Evolutionary conservation across 225 moss, liverwort and hornwort species (phyloP).

Genomic region (Bryoerythrophyllum caledonicum): DNA sequence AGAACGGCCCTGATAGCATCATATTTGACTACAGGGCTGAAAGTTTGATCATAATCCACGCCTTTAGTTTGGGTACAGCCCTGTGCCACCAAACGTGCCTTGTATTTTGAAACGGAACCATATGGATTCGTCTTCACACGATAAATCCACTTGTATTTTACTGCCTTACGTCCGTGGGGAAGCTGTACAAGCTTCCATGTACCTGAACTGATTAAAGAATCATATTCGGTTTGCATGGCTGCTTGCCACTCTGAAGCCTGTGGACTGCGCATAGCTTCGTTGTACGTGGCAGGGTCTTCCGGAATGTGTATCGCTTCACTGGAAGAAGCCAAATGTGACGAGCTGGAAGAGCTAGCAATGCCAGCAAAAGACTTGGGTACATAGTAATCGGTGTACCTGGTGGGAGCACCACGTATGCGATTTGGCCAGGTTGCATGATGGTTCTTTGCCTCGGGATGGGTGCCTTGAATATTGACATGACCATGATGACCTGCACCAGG

Average conservation of each 20-base stretch:
- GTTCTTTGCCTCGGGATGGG: no score
- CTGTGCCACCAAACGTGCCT: neutral
- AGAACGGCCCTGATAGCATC: neutral
- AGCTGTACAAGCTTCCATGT: neutral
- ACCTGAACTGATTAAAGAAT: neutral
- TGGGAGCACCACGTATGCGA: no score
- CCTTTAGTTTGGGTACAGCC: neutral
- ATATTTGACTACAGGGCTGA: neutral
- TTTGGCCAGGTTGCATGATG: no score
- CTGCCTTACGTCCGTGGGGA: neutral
- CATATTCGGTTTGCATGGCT: neutral
- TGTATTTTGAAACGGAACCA: neutral
- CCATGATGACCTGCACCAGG: no score
- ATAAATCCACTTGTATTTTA: neutral
- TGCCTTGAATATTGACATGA: no score
- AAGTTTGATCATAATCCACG: neutral
- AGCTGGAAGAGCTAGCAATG: no score
- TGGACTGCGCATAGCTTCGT: neutral
- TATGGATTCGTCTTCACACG: neutral
- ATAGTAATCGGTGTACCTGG: no score
- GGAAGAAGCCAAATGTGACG: no score
- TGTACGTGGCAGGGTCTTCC: neutral
- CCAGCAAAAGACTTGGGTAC: no score
- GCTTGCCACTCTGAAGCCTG: no score
- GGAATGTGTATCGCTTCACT: no score